Evolutionary conservation across 371 early-diverging fungal species (phyloP).

Genomic region (Mucor plumbeus): DNA sequence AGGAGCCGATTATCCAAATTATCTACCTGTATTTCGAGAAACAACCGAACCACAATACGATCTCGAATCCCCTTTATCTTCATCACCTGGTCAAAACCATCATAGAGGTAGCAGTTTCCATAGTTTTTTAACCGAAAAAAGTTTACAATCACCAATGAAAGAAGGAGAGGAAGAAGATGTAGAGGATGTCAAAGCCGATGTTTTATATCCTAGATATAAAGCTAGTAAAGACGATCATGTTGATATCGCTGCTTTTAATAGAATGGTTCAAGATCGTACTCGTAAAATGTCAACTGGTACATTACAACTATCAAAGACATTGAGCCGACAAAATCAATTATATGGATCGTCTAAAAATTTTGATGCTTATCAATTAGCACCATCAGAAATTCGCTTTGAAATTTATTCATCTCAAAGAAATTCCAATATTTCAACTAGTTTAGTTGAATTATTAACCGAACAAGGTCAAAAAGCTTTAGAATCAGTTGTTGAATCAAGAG

Average conservation of each 20-base stretch:
- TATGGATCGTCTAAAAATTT: constrained; percentile 15
- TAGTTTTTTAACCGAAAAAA: constrained; percentile 13
- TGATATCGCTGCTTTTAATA: constrained; percentile 41
- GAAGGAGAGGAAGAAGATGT: not conserved
- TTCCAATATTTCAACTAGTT: not conserved
- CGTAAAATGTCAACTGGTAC: constrained; percentile 33
- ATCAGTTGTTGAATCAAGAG: constrained; percentile 51
- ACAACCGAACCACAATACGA: not conserved
- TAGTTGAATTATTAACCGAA: constrained; percentile 33
- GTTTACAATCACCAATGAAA: not conserved
- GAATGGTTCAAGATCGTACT: constrained; percentile 30
- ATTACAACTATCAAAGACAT: constrained; percentile 31
- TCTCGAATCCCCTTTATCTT: not conserved
- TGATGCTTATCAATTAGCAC: constrained; percentile 1
- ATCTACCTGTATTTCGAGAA: not conserved
- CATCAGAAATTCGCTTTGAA: constrained; percentile 26
- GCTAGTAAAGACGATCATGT: constrained; percentile 25
- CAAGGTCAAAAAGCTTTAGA: constrained; percentile 44
- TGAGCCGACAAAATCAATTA: constrained; percentile 35
- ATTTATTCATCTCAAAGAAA: constrained; percentile 30
- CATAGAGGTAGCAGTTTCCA: constrained; percentile 4
- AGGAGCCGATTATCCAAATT: constrained; percentile 2
- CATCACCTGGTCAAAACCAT: not conserved
- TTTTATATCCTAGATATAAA: constrained; percentile 40
- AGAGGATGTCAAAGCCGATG: constrained; percentile 45